Percentiles rank a stretch among this genome's conserved stretches.
phyloP scores from a whole-genome alignment of 2,329 filamentous ascomycete genomes.

The Ascocoryne sarcoides region DNA sequence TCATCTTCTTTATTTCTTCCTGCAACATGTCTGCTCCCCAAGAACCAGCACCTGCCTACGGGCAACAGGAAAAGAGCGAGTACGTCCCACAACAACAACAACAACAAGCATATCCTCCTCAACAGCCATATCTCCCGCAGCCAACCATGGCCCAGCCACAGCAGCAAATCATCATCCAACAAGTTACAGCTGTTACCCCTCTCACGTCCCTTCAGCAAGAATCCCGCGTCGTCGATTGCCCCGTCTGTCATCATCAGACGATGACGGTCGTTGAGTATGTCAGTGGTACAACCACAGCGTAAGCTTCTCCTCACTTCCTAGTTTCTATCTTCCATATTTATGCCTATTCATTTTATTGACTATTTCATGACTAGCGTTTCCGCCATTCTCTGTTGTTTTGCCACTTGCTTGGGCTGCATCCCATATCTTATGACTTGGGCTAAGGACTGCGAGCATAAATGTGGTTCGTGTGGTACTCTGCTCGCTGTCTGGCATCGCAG shows the following conservation, averaged over 20 bases:
- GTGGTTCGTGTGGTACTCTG: conserved; percentile 32
- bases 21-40: not conserved
- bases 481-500: conserved; percentile 35
- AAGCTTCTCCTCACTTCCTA: conserved; percentile 4
- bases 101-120: no score
- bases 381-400: conserved; percentile 16
- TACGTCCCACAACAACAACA: no score
- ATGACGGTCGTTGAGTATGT: conserved; percentile 14
- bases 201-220: conserved; percentile 10
- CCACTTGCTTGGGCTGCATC: conserved; percentile 32
- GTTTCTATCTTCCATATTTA: not conserved
- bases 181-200: conserved; percentile 6
- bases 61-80: not conserved
- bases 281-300: conserved; percentile 17
- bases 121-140: not conserved
- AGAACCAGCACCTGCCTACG: not conserved
- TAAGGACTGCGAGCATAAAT: conserved; percentile 38
- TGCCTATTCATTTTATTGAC: not conserved
- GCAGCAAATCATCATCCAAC: not conserved
- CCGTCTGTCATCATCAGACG: conserved; percentile 15
- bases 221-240: conserved; percentile 17
- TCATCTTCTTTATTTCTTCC: no score
- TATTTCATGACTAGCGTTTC: conserved; percentile 11
- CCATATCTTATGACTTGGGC: conserved; percentile 34
- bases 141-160: not conserved